Evolutionary conservation across 345 rosid genomes (phyloP), one percentile per base, ranked within the genome.

Genomic region (Turnera subulata): DNA sequence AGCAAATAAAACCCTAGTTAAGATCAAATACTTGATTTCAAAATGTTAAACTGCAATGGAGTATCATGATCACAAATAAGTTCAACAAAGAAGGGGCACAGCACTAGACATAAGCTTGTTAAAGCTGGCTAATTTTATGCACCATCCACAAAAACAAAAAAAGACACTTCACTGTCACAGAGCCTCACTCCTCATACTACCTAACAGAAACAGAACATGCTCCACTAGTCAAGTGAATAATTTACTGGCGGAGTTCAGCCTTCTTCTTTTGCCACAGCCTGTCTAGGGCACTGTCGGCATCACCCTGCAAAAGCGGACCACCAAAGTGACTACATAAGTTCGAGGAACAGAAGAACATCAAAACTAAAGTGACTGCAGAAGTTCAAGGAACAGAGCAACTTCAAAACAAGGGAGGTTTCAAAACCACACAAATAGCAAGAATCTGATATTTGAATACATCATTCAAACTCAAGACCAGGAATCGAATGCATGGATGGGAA

Each of bases 181-280:
- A 37, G n/a, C 14, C n/a, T 42, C 45, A 42, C n/a, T 42, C n/a
- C 4, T 8, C 4, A 0, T 11, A 42, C 12, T 42, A 2, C 5
- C 45, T 6, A 13, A 42, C 8, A 16, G 12, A 16, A 42, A 8
- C 14, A 42, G n/a, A 42, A 42, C 4, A 8, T 42, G 45, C n/a
- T 42, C 16, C 16, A 9, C 35, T 29, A 29, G 35, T n/a, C n/a
- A 37, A 13, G 11, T 2, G 40, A 37, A 42, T 4, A 14, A 21
- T 21, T 15, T 40, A n/a, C 22, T 55, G 59, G 6, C 59, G 47
- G n/a, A 52, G 26, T 45, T 59, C 59, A 11, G 54, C 48, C 17
- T 58, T 58, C 78, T 77, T 84, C 77, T 79, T 81, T 58, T 75
- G 82, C 90, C 90, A 84, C 16, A 78, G 79, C 76, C 81, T 71